Evolutionary conservation across 2,329 filamentous ascomycete species (phyloP).

Genomic region (Monilinia polystroma): DNA sequence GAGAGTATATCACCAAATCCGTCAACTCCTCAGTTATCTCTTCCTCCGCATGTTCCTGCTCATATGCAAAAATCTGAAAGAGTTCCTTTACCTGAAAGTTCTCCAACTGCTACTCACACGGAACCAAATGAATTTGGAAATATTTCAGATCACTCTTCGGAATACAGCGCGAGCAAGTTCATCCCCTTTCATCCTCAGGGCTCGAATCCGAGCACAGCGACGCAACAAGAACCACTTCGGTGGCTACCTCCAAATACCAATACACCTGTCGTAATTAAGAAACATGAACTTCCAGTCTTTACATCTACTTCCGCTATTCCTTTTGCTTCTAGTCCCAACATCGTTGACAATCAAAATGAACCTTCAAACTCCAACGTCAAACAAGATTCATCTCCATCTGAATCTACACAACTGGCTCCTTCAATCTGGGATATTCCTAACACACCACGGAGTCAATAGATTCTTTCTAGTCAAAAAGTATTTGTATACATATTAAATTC

Average conservation of each 20-base stretch:
- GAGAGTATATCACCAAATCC: slow-evolving; percentile 25
- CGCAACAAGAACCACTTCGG: slow-evolving; percentile 46
- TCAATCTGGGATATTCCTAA: slow-evolving; percentile 42
- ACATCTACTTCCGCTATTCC: slow-evolving; percentile 38
- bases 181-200: slow-evolving; percentile 58
- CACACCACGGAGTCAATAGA: slow-evolving; percentile 34
- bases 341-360: slow-evolving; percentile 19
- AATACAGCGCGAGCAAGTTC: slow-evolving; percentile 45
- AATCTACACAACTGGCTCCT: slow-evolving; percentile 24
- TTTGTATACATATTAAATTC: not conserved
- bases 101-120: slow-evolving; percentile 26
- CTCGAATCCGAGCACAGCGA: slow-evolving; percentile 44
- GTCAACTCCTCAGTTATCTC: slow-evolving; percentile 28
- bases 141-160: slow-evolving; percentile 15
- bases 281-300: slow-evolving; percentile 38
- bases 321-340: slow-evolving; percentile 27
- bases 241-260: slow-evolving; percentile 53
- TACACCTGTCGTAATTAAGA: slow-evolving; percentile 34
- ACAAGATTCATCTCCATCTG: slow-evolving; percentile 1
- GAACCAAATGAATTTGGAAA: slow-evolving; percentile 14
- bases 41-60: slow-evolving; percentile 24
- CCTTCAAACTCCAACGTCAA: slow-evolving; percentile 15
- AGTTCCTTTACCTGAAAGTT: slow-evolving; percentile 34
- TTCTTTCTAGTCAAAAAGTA: not conserved
- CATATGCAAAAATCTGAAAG: slow-evolving; percentile 30